These are phyloP conservation scores for Prunus mume DNA, from an alignment of 306 rosid genomes.

Conservation along the genomic window DNA sequence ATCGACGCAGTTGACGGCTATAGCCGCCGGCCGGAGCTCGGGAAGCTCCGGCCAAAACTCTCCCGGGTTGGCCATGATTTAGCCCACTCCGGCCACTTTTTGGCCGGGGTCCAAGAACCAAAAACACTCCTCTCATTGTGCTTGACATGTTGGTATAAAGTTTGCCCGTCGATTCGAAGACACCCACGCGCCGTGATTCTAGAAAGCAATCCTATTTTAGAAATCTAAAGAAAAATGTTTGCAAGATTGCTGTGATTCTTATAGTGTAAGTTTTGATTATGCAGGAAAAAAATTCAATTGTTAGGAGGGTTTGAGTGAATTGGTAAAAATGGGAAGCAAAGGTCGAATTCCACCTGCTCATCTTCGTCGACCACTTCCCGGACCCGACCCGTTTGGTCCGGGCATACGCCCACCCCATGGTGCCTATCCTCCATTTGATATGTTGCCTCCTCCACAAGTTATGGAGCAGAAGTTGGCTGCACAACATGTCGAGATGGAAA, in stretches of 20 bases:
- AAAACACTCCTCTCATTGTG: no score
- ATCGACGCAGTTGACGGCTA: no score
- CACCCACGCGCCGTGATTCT: background rate
- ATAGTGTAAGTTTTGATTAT: background rate
- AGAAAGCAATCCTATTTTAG: background rate
- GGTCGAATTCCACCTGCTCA: constrained; percentile 81
- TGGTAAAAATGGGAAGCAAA: constrained; percentile 68
- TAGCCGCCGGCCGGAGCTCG: no score
- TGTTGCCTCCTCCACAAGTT: constrained; percentile 73
- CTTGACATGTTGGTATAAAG: no score
- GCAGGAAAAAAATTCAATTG: background rate
- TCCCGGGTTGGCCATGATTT: no score
- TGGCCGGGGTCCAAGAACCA: no score
- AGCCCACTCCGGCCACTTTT: no score
- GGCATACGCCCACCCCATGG: constrained; percentile 47
- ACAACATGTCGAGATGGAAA: constrained; percentile 90
- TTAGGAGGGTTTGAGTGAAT: constrained; percentile 7
- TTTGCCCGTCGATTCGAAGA: no score
- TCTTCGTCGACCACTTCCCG: constrained; percentile 56
- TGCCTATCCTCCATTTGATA: constrained; percentile 54
- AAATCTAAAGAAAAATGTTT: background rate
- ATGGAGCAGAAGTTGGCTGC: constrained; percentile 91
- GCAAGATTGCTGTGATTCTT: background rate
- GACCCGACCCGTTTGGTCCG: constrained; percentile 49
- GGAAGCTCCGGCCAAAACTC: no score